Evolutionary conservation across 169 alveolate genomes (phyloP).

Genomic region (Plasmodium vinckei): DNA sequence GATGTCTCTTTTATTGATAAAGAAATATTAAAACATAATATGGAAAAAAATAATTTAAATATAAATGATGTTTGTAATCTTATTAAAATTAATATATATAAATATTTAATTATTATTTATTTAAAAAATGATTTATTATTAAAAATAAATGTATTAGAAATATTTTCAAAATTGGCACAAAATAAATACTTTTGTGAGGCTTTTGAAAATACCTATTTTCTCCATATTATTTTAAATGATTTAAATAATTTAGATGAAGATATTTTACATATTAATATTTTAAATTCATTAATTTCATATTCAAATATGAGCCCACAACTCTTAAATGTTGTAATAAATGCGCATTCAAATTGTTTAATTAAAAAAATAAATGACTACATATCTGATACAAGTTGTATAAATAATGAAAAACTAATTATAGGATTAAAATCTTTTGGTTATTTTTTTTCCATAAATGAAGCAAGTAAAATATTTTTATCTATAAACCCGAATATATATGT

Average conservation of each 20-base stretch:
- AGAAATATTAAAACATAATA: slow-evolving; percentile 4
- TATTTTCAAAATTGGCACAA: slow-evolving; percentile 46
- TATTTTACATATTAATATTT: slow-evolving; percentile 37
- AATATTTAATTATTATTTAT: slow-evolving; percentile 57
- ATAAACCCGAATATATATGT: slow-evolving; percentile 21
- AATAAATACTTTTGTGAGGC: slow-evolving; percentile 15
- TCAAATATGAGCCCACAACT: slow-evolving; percentile 8
- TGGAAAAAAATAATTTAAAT: slow-evolving; percentile 43
- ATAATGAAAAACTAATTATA: slow-evolving; percentile 58
- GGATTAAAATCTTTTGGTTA: slow-evolving; percentile 66
- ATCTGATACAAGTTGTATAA: neutral
- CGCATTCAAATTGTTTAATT: slow-evolving; percentile 41
- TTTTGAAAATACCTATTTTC: slow-evolving; percentile 19
- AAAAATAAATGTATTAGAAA: slow-evolving; percentile 74
- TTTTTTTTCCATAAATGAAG: slow-evolving; percentile 45
- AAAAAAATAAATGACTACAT: slow-evolving; percentile 44
- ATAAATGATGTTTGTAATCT: slow-evolving; percentile 14
- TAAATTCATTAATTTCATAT: slow-evolving; percentile 64
- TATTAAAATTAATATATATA: slow-evolving; percentile 59
- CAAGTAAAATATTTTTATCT: slow-evolving; percentile 12
- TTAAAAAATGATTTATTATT: slow-evolving; percentile 62
- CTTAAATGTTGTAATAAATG: slow-evolving; percentile 14
- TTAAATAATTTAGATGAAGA: slow-evolving; percentile 20
- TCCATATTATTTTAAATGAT: slow-evolving; percentile 33
- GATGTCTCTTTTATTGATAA: slow-evolving; percentile 18